A percentile compares a stretch with the other conserved stretches of the same genome.
Evolutionary conservation across 1,284 basidiomycete species (phyloP).

Genomic region (Apiotrichum montevideense): DNA sequence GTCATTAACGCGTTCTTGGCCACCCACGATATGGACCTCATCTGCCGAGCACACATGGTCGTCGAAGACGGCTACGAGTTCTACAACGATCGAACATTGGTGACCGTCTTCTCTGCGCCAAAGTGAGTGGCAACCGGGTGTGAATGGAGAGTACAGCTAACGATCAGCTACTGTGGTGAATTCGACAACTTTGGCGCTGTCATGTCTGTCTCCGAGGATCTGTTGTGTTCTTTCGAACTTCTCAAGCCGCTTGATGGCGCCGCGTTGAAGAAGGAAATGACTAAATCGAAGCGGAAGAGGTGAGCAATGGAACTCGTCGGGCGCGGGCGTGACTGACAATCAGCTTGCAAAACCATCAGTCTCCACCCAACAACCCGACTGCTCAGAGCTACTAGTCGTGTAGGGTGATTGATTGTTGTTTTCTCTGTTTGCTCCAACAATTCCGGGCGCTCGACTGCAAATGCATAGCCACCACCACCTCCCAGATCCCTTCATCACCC

Average conservation of each 20-base stretch:
- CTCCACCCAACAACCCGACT: slow-evolving; percentile 47
- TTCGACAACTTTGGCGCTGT: slow-evolving; percentile 88
- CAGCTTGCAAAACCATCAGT: slow-evolving; percentile 48
- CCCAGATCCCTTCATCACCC: not conserved
- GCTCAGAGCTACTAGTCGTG: slow-evolving; percentile 41
- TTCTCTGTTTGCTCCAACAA: not conserved
- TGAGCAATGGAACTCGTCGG: slow-evolving; percentile 32
- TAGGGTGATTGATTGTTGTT: not conserved
- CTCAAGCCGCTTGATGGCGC: slow-evolving; percentile 93
- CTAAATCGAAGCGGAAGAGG: slow-evolving; percentile 96
- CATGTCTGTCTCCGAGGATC: slow-evolving; percentile 87
- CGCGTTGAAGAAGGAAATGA: slow-evolving; percentile 97
- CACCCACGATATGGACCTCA: slow-evolving; percentile 86
- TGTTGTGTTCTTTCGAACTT: slow-evolving; percentile 95
- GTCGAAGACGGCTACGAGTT: slow-evolving; percentile 99
- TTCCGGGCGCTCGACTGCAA: slow-evolving; percentile 6
- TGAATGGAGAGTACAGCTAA: not conserved
- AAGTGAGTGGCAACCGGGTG: slow-evolving; percentile 56
- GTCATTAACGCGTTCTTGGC: slow-evolving; percentile 93
- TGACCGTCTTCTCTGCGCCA: slow-evolving; percentile 97
- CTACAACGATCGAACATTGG: slow-evolving; percentile 97
- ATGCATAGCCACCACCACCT: slow-evolving; percentile 6
- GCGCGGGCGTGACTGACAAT: too few relatives aligned
- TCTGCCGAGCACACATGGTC: slow-evolving; percentile 99
- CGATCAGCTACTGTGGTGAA: slow-evolving; percentile 44